Conservation (phyloP, 2,329 filamentous ascomycete genomes). For the Nemania bipapillata region DNA sequence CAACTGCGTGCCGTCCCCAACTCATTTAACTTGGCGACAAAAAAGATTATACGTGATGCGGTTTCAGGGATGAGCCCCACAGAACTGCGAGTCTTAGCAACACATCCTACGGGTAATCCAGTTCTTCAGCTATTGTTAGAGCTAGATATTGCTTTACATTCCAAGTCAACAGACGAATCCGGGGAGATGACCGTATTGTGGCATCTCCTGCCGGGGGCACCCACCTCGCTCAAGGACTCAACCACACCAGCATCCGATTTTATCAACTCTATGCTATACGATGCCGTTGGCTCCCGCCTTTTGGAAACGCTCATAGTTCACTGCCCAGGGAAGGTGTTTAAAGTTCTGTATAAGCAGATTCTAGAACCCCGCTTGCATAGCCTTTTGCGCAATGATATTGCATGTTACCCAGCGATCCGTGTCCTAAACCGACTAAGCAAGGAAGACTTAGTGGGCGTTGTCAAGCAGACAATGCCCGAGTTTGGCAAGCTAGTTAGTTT, state of each 20-base stretch:
- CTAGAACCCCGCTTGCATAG: slow-evolving; percentile 83
- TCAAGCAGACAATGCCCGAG: slow-evolving; percentile 76
- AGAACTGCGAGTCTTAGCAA: slow-evolving; percentile 83
- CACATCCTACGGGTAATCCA: slow-evolving; percentile 90
- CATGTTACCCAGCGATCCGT: slow-evolving; percentile 85
- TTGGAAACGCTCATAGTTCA: slow-evolving; percentile 85
- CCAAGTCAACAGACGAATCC: slow-evolving; percentile 62
- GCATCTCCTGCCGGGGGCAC: slow-evolving; percentile 80
- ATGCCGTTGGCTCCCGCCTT: slow-evolving; percentile 87
- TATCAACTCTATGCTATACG: slow-evolving; percentile 87
- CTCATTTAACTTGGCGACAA: slow-evolving; percentile 79
- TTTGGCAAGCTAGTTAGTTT: slow-evolving; percentile 78
- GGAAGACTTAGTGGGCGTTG: slow-evolving; percentile 81
- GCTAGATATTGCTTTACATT: slow-evolving; percentile 81
- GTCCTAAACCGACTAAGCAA: slow-evolving; percentile 85
- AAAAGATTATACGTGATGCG: slow-evolving; percentile 83
- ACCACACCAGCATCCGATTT: slow-evolving; percentile 79
- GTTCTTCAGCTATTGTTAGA: slow-evolving; percentile 90
- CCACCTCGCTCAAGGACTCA: slow-evolving; percentile 74
- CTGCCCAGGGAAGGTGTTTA: slow-evolving; percentile 89
- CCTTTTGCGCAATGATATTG: slow-evolving; percentile 87
- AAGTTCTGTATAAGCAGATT: slow-evolving; percentile 81
- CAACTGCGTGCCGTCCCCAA: slow-evolving; percentile 73
- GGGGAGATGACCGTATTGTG: slow-evolving; percentile 70
- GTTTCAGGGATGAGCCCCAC: slow-evolving; percentile 79